Evolutionary conservation across 352 stramenopile species (phyloP).

Genomic region (Hyaloperonospora arabidopsidis): DNA sequence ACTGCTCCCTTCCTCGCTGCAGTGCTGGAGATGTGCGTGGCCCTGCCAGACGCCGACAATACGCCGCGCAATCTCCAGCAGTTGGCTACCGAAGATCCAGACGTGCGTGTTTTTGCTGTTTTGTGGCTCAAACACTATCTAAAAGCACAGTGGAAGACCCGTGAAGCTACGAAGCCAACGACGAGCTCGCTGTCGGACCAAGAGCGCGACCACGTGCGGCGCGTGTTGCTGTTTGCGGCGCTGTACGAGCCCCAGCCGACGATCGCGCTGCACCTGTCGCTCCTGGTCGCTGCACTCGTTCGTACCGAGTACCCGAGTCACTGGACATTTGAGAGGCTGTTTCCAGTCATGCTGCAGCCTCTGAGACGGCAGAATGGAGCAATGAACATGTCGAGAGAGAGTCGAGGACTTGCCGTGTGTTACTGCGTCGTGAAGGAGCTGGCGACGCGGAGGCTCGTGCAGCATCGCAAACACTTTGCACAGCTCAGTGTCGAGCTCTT

Average conservation of each 20-base stretch:
- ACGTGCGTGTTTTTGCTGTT: conserved; percentile 56
- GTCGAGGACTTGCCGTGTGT: conserved; percentile 46
- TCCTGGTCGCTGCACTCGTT: conserved; percentile 59
- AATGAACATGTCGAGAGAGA: conserved; percentile 20
- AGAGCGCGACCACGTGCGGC: conserved; percentile 42
- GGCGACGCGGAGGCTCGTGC: conserved; percentile 61
- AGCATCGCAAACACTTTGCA: conserved; percentile 77
- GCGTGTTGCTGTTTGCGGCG: conserved; percentile 51
- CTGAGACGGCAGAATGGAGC: conserved; percentile 24
- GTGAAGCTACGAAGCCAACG: conserved; percentile 13
- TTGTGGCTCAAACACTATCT: conserved; percentile 77
- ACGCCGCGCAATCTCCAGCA: conserved; percentile 21
- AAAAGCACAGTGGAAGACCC: conserved; percentile 39
- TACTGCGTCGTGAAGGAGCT: conserved; percentile 79
- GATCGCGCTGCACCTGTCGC: conserved; percentile 52
- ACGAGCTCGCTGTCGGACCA: conserved; percentile 27
- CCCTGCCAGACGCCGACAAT: conserved; percentile 27
- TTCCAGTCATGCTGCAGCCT: conserved; percentile 46
- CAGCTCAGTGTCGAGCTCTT: conserved; percentile 60
- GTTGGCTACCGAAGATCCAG: conserved; percentile 26
- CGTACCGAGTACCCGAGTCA: conserved; percentile 66
- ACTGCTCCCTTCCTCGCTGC: conserved; percentile 31
- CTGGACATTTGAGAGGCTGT: conserved; percentile 62
- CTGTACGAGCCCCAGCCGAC: conserved; percentile 53
- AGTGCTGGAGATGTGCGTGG: conserved; percentile 43